Evolutionary conservation across 169 alveolate genomes (phyloP).

Genomic region (Eimeria necatrix): DNA sequence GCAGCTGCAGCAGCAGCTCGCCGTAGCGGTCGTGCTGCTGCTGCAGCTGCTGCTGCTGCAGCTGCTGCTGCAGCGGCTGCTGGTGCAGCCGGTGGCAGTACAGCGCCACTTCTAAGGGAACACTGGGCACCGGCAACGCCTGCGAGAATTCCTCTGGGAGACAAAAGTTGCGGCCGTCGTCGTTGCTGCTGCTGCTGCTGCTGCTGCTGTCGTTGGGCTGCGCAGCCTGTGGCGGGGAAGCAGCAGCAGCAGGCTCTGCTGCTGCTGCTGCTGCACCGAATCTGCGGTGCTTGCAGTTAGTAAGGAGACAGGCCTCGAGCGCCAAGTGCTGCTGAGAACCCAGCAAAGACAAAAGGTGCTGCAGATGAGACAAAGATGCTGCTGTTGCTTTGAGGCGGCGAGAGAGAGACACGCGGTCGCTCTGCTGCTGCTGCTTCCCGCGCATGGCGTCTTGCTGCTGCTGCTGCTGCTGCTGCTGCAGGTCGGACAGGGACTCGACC

Average conservation of each 20-base stretch:
- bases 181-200: slow-evolving; percentile 30
- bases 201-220: slow-evolving; percentile 34
- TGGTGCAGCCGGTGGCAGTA: slow-evolving; percentile 57
- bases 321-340: slow-evolving; percentile 34
- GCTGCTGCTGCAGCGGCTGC: slow-evolving; percentile 37
- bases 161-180: slow-evolving; percentile 16
- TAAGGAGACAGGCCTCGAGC: slow-evolving; percentile 29
- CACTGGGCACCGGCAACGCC: slow-evolving; percentile 54
- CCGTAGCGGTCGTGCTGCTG: slow-evolving; percentile 27
- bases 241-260: not conserved
- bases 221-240: not conserved
- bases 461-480: slow-evolving; percentile 24
- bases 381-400: not conserved
- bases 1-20: slow-evolving; percentile 48
- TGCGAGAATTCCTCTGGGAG: slow-evolving; percentile 51
- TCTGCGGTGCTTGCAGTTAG: not conserved
- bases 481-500: not conserved
- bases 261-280: slow-evolving; percentile 32
- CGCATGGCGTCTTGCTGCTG: not conserved
- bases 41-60: slow-evolving; percentile 13
- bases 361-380: slow-evolving; percentile 5
- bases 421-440: slow-evolving; percentile 4
- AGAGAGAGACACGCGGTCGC: not conserved
- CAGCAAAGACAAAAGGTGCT: slow-evolving; percentile 49
- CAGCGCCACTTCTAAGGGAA: slow-evolving; percentile 47